These are phyloP conservation scores for Monosporozyma aquatica DNA, from an alignment of 805 yeast species.

Conservation along the genomic window DNA sequence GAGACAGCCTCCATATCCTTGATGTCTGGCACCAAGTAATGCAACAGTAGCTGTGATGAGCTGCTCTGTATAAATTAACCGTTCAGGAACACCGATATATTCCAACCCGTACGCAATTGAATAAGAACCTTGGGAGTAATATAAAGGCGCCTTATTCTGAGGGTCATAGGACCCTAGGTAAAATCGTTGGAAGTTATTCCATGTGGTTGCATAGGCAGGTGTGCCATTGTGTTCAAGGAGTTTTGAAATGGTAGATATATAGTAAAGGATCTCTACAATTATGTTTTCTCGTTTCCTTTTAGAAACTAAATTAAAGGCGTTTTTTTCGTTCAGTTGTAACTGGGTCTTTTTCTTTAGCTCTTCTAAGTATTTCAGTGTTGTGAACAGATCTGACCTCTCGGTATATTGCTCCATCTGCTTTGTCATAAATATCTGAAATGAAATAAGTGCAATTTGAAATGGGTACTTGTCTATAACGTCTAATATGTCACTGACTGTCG, in stretches of 20 bases:
- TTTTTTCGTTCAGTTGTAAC: background rate
- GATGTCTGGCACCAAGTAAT: conserved; percentile 33
- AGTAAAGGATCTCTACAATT: conserved; percentile 62
- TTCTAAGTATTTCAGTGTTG: background rate
- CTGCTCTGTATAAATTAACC: conserved; percentile 69
- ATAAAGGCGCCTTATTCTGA: conserved; percentile 25
- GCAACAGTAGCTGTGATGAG: conserved; percentile 62
- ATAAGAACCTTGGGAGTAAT: conserved; percentile 48
- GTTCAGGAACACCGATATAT: conserved; percentile 65
- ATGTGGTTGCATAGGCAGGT: conserved; percentile 15
- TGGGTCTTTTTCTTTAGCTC: background rate
- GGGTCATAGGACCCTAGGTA: conserved; percentile 25
- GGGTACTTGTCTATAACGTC: conserved; percentile 35
- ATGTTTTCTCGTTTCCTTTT: conserved; percentile 18
- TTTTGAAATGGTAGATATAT: conserved; percentile 33
- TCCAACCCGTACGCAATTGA: conserved; percentile 65
- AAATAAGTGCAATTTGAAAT: conserved; percentile 46
- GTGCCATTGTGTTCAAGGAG: conserved; percentile 6
- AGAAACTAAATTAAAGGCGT: background rate
- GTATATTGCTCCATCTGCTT: conserved; percentile 30
- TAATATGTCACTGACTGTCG: conserved; percentile 7
- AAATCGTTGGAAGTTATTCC: conserved; percentile 49
- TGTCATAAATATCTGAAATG: conserved; percentile 54
- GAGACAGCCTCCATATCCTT: conserved; percentile 77
- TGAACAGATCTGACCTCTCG: background rate